A percentile compares a stretch with the other conserved stretches of the same genome.
Evolutionary conservation across 768 basidiomycete species (phyloP).

Genomic region (Naganishia vishniacii): DNA sequence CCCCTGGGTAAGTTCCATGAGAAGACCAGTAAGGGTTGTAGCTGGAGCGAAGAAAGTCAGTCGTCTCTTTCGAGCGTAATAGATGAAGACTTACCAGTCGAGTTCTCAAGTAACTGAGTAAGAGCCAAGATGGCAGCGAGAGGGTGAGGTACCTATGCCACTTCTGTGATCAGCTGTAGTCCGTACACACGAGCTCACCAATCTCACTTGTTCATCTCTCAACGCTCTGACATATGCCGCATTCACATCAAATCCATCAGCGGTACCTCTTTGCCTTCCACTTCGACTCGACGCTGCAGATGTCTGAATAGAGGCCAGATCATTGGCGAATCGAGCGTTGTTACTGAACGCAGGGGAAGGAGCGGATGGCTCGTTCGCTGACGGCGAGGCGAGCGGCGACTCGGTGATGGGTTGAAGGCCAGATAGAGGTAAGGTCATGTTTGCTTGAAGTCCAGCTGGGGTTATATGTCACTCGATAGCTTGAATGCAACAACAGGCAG

Average conservation of each 20-base stretch:
- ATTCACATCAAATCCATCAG: conserved; percentile 53
- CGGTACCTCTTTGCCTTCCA: not conserved
- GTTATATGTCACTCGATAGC: too few relatives aligned
- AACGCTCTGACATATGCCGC: conserved; percentile 60
- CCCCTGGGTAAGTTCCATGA: conserved; percentile 72
- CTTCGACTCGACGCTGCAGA: conserved; percentile 6
- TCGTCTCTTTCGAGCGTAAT: not conserved
- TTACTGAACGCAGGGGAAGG: conserved; percentile 4
- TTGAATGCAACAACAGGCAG: too few relatives aligned
- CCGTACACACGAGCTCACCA: too few relatives aligned
- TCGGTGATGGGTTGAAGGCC: conserved; percentile 12
- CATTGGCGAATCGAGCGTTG: conserved; percentile 3
- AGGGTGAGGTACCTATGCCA: conserved; percentile 52
- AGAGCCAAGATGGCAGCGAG: conserved; percentile 82
- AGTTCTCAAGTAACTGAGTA: conserved; percentile 71
- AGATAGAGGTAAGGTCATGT: not conserved
- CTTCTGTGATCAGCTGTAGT: not conserved
- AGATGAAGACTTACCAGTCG: conserved; percentile 57
- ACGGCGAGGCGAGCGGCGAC: conserved; percentile 5
- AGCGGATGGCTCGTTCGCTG: not conserved
- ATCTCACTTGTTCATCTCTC: conserved; percentile 60
- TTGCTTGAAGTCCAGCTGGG: too few relatives aligned
- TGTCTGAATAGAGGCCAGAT: not conserved
- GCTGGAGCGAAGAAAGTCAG: conserved; percentile 28
- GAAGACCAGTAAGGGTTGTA: conserved; percentile 42